These are phyloP conservation scores for Termitomyces sp. DNA, from an alignment of 1,284 basidiomycete genomes.

Conservation along the genomic window DNA sequence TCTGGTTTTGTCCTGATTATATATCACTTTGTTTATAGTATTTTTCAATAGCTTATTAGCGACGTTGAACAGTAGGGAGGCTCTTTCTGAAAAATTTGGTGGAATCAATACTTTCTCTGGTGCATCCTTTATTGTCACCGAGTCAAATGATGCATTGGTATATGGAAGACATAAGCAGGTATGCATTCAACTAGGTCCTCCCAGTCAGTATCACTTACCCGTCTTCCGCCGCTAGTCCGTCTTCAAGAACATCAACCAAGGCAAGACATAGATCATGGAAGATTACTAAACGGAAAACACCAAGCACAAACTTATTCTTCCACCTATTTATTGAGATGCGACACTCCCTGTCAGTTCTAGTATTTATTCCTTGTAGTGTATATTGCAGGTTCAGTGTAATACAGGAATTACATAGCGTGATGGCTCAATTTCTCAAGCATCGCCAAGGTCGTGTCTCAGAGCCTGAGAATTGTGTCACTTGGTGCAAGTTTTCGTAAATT, in stretches of 20 bases:
- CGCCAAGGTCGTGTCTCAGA: too few species aligned
- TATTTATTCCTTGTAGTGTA: neutral
- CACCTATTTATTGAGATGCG: neutral
- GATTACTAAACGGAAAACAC: neutral
- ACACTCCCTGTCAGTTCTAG: neutral
- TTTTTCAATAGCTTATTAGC: slow-evolving; percentile 29
- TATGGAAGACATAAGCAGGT: neutral
- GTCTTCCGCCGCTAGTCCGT: slow-evolving; percentile 1
- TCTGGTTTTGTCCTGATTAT: neutral
- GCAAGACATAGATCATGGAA: neutral
- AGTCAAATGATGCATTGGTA: neutral
- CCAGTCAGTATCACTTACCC: neutral
- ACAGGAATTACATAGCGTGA: too few species aligned
- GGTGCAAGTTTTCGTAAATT: too few species aligned
- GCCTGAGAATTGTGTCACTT: too few species aligned
- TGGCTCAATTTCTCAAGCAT: neutral
- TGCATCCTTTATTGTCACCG: neutral
- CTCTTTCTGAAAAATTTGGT: slow-evolving; percentile 10
- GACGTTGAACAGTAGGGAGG: slow-evolving; percentile 21
- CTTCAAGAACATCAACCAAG: slow-evolving; percentile 6
- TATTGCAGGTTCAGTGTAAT: neutral
- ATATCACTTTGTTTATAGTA: slow-evolving; percentile 14
- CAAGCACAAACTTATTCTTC: neutral
- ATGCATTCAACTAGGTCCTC: neutral
- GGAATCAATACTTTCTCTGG: slow-evolving; percentile 3